These are phyloP conservation scores for Exophiala viscosa DNA, from an alignment of 2,329 filamentous ascomycete species.

Conservation along the genomic window DNA sequence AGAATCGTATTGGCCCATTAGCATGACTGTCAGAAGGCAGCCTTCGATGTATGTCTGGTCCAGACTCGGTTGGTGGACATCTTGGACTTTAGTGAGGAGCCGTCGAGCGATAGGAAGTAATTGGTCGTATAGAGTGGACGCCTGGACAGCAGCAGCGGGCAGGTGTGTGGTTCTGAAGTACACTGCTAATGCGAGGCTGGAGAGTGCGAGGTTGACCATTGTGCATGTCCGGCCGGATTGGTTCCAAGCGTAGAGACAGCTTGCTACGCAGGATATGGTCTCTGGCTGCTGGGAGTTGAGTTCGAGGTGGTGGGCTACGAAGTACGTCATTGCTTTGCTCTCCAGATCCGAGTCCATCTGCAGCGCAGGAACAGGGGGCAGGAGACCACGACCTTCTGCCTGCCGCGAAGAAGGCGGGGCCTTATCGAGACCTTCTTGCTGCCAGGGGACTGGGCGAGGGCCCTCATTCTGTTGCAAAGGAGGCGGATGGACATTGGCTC, in stretches of 20 bases:
- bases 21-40: conserved; percentile 21
- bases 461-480: too few relatives aligned
- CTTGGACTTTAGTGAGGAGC: background rate
- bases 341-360: conserved; percentile 22
- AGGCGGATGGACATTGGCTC: too few relatives aligned
- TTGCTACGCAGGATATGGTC: conserved; percentile 11
- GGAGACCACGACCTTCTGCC: too few relatives aligned
- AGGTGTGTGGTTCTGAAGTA: conserved; percentile 26
- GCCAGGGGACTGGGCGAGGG: too few relatives aligned
- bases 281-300: conserved; percentile 14
- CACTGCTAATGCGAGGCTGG: conserved; percentile 29
- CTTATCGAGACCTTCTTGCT: too few relatives aligned
- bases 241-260: conserved; percentile 14
- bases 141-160: conserved; percentile 26
- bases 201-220: conserved; percentile 30
- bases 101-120: conserved; percentile 24
- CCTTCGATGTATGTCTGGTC: conserved; percentile 14
- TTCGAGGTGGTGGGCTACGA: conserved; percentile 27
- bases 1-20: conserved; percentile 27
- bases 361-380: background rate
- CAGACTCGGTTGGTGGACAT: background rate
- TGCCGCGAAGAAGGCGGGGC: too few relatives aligned
- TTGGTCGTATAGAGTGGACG: conserved; percentile 22
- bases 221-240: conserved; percentile 6
- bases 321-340: conserved; percentile 28